phyloP scores from a whole-genome alignment of 192 early-diverging fungal species.

The Coemansia sp. region DNA sequence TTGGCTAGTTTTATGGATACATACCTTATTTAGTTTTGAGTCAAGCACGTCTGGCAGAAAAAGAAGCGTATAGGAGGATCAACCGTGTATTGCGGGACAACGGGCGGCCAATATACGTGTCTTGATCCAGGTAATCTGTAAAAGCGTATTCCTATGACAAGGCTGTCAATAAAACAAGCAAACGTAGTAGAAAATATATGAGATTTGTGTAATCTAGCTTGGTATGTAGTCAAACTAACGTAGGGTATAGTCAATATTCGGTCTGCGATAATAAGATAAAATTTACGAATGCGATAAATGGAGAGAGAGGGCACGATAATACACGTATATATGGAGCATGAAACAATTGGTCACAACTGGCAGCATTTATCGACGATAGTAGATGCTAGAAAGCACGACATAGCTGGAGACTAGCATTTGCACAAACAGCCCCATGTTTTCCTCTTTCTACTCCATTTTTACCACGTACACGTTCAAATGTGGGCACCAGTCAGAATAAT shows the following conservation, averaged over 20 bases:
- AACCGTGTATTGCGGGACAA: not conserved
- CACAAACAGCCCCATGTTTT: not conserved
- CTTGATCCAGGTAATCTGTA: not conserved
- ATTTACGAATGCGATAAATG: not conserved
- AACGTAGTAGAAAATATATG: not conserved
- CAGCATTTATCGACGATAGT: not conserved
- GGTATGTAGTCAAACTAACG: not conserved
- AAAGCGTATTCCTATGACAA: not conserved
- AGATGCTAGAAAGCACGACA: not conserved
- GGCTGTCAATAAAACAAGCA: not conserved
- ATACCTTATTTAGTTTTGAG: not conserved
- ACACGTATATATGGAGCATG: not conserved
- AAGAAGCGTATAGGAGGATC: not conserved
- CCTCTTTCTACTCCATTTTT: not conserved
- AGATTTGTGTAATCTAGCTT: not conserved
- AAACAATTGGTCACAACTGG: not conserved
- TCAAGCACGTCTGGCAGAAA: not conserved
- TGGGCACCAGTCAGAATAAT: not conserved
- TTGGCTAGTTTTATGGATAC: not conserved
- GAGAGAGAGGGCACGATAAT: not conserved
- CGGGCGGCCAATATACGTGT: not conserved
- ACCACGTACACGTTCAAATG: constrained; percentile 1
- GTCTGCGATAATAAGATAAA: not conserved
- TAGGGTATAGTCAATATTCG: not conserved
- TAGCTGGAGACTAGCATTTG: not conserved